Evolutionary conservation across 371 early-diverging fungal species (phyloP).

Genomic region (Dichotomocladium elegans): DNA sequence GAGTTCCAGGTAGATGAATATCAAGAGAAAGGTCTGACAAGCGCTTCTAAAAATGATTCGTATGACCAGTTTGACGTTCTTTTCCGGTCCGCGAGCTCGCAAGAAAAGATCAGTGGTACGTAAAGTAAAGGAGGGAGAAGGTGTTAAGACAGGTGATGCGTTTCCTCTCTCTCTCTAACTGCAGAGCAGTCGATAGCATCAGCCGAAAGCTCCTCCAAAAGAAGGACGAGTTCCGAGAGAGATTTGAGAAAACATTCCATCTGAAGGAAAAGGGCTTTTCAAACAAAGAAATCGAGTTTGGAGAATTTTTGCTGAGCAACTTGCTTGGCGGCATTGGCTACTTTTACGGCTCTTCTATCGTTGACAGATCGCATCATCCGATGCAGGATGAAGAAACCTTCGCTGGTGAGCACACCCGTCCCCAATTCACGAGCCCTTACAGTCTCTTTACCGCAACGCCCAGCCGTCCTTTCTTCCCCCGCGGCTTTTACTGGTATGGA

Average conservation of each 20-base stretch:
- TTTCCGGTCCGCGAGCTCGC: conserved; percentile 46
- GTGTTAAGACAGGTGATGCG: background rate
- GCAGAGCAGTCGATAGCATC: background rate
- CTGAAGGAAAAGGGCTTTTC: conserved; percentile 65
- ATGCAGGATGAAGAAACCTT: conserved; percentile 53
- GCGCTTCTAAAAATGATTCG: too few relatives aligned
- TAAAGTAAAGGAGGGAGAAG: background rate
- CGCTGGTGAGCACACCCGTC: conserved; percentile 49
- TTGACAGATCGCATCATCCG: conserved; percentile 40
- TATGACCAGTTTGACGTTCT: conserved; percentile 53
- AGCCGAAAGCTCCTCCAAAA: background rate
- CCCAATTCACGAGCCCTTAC: conserved; percentile 60
- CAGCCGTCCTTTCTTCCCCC: conserved; percentile 91
- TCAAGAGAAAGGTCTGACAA: too few relatives aligned
- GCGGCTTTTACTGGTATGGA: conserved; percentile 93
- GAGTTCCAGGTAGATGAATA: conserved; percentile 54
- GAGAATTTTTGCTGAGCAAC: conserved; percentile 75
- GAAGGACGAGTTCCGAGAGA: conserved; percentile 54
- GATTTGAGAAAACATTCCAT: conserved; percentile 76
- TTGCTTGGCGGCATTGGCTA: conserved; percentile 91
- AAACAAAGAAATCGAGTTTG: conserved; percentile 62
- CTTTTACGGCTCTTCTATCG: conserved; percentile 47
- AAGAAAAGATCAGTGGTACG: conserved; percentile 23
- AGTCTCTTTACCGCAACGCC: conserved; percentile 85
- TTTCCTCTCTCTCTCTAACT: too few relatives aligned